Percentiles rank a stretch among this genome's conserved stretches.
These are phyloP conservation scores for Phoenix roebelenii DNA, from an alignment of 176 grass and related monocot species.

Conservation along the genomic window DNA sequence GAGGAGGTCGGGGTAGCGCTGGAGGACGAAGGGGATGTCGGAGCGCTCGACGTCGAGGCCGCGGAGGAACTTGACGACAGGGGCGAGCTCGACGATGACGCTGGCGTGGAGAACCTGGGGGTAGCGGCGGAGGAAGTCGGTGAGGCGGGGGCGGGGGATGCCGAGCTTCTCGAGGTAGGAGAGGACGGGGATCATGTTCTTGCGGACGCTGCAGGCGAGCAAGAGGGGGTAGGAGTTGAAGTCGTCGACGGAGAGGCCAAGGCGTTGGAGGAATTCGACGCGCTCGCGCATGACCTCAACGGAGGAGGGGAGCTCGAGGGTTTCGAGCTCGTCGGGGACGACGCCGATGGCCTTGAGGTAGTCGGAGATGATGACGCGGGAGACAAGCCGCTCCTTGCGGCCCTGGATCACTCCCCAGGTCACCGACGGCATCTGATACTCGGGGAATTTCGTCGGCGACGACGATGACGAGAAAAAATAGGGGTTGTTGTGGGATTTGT, in stretches of 20 bases:
- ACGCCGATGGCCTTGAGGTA: conserved; percentile 82
- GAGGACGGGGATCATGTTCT: conserved; percentile 87
- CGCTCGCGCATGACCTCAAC: conserved; percentile 92
- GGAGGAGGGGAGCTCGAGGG: conserved; percentile 81
- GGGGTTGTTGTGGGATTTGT: background rate
- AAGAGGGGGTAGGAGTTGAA: conserved; percentile 74
- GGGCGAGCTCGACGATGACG: conserved; percentile 76
- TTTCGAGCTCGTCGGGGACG: conserved; percentile 65
- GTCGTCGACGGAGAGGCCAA: conserved; percentile 83
- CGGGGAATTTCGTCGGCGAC: conserved; percentile 41
- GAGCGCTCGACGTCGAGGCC: conserved; percentile 87
- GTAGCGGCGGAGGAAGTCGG: conserved; percentile 62
- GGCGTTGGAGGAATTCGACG: conserved; percentile 86
- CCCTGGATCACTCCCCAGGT: conserved; percentile 93
- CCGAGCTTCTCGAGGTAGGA: conserved; percentile 91
- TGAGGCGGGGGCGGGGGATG: conserved; percentile 56
- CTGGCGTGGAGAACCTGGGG: conserved; percentile 85
- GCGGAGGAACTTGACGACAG: conserved; percentile 62
- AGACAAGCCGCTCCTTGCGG: conserved; percentile 82
- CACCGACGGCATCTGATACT: conserved; percentile 91
- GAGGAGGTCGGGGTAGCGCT: conserved; percentile 64
- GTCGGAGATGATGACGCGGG: conserved; percentile 84
- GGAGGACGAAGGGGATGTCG: conserved; percentile 77
- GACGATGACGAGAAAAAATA: background rate
- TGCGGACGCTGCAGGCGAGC: conserved; percentile 80